Base-by-base conservation (phyloP, 306 rosid species). In the Echinosophora koreensis region DNA sequence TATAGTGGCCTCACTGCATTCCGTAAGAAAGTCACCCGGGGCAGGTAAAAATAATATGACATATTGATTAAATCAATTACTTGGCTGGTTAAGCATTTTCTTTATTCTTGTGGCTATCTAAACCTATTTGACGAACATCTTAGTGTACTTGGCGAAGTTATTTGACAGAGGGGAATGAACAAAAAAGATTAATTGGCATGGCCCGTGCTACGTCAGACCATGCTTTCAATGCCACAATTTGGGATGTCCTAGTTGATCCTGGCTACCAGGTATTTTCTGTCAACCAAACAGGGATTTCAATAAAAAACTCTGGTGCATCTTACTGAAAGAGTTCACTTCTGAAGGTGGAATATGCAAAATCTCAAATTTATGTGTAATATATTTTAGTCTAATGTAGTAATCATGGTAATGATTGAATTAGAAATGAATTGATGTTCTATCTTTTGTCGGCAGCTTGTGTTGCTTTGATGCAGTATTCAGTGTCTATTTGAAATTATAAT, bases 181-280 rank as follows among this genome's bases (percentile, higher is more conserved):
- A 82, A 52, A 95, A 87, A 89, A 88, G 66, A 88, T 84, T 95
- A 67, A 92, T 95, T 77, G 99, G 99, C 81, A 87, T 95, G 97
- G 97, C 99, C 17, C 98, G 97, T 78, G 99, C 98, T 46, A 95
- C 96, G 11, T 95, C 99, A 41, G 99, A 95, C 84, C 98, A 95
- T 80, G 99, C 98, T 47, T 95, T 95, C 88, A 92, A 95, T 76
- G 99, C 99, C 59, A 95, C 99, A 67, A 95, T 95, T 66, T 92
- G 99, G 99, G 99, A 95, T 83, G 99, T 95, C 74, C 90, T 95
- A 8, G 92, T 95, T 80, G 99, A 95, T 83, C 97, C 99, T 68
- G 69, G 84, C 66, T 95, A 95, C 84, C 98, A 92, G 96, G 97
- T 91, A 87, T 17, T 58, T 81, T 76, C 47, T 47, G 62, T 59